Base-by-base conservation (phyloP, 129 eudicot species). In the Cynara cardunculus region DNA sequence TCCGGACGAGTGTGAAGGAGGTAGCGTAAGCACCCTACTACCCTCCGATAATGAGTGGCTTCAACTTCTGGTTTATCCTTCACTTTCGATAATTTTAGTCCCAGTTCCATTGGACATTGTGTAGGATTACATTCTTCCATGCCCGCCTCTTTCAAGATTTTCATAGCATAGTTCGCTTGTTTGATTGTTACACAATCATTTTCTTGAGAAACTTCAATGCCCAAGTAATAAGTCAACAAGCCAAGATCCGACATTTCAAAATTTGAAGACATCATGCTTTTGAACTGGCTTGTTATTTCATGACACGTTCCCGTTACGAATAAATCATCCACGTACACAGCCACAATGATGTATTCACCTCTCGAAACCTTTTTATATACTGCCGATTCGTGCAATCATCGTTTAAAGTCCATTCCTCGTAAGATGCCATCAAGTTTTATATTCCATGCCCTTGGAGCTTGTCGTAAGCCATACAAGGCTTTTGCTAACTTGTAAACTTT, bases 1-100 rank as follows among this genome's bases (percentile, higher is more conserved):
- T 59, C 67, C 67, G 67, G 67, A 59, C 67, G 67, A 19, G 67
- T 59, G 67, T 59, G 67, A 59, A 59, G 67, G 25, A 59, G 67
- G 67, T 59, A 59, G 25, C 67, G 67, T 59, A 59, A 19, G 67
- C 67, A 59, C 24, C 67, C 67, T 59, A 59, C 67, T 59, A 59
- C 3, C 67, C 67, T 59, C 8, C 67, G 67, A 59, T 59, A 59
- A 18, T n/a, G 67, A 59, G 69, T 69, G 41, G 25, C 49, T 70
- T 70, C 74, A 70, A 70, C 44, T 18, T 32, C 74, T n/a, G 25
- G 44, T n/a, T 70, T 24, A 14, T 14, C 2, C 44, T 69, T 28
- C 25, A 25, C 73, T 69, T 69, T 69, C 73, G 44, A 14, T 13
- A 28, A 69, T 44, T 44, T 44, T 4, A 32, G 37, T 32, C 37